These are phyloP conservation scores for Scheffersomyces stambukii DNA, from an alignment of 1,139 yeast genomes.

Conservation along the genomic window DNA sequence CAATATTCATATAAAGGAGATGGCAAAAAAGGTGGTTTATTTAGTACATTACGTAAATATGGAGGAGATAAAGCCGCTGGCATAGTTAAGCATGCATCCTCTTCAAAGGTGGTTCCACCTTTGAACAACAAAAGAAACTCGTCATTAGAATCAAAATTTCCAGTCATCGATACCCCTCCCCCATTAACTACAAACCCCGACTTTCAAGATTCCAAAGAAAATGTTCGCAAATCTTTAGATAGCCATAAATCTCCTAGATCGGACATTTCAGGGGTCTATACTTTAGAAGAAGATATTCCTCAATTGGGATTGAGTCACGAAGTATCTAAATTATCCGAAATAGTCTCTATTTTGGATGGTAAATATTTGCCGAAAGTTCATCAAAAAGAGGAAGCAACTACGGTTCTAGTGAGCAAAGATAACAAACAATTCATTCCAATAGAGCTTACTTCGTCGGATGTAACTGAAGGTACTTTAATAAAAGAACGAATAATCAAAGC, in stretches of 20 bases:
- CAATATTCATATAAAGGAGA: too few species aligned
- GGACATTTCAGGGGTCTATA: constrained; percentile 1
- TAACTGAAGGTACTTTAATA: constrained; percentile 16
- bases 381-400: constrained; percentile 6
- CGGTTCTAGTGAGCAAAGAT: constrained; percentile 57
- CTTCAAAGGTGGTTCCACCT: too few species aligned
- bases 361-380: constrained; percentile 26
- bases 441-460: constrained; percentile 17
- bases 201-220: constrained; percentile 3
- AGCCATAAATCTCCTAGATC: constrained; percentile 7
- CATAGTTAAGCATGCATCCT: constrained; percentile 21
- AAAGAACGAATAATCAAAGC: constrained; percentile 37
- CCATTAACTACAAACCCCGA: constrained; percentile 7
- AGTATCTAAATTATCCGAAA: neutral
- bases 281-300: constrained; percentile 3
- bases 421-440: constrained; percentile 51
- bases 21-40: constrained; percentile 33
- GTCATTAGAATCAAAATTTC: constrained; percentile 4
- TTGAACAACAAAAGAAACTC: constrained; percentile 5
- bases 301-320: neutral
- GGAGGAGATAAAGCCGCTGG: constrained; percentile 42
- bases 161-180: constrained; percentile 7
- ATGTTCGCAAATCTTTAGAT: constrained; percentile 4
- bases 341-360: constrained; percentile 15
- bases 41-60: constrained; percentile 39